A percentile compares a stretch with the other conserved stretches of the same genome.
phyloP scores from a whole-genome alignment of 179 eudicot genomes.

The Kewa caespitosa region DNA sequence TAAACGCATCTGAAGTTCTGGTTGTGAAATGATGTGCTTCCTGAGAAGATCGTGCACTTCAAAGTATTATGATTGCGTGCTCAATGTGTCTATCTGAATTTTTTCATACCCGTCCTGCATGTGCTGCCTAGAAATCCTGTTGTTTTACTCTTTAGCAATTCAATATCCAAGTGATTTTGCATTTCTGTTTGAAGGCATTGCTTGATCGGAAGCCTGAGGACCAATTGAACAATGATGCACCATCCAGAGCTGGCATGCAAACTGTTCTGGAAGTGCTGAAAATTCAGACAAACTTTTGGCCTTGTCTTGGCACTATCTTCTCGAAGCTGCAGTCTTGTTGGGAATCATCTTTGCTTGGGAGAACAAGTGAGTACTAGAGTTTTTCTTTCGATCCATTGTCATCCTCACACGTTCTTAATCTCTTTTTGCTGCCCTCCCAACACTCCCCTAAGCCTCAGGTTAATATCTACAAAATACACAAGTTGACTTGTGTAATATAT shows the following conservation, averaged over 20 bases:
- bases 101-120: no score
- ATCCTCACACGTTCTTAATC: neutral
- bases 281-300: slow-evolving; percentile 77
- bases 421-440: no score
- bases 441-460: no score
- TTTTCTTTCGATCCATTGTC: neutral
- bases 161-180: neutral
- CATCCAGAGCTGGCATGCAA: slow-evolving; percentile 63
- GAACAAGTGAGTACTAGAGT: slow-evolving; percentile 49
- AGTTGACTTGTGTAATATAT: no score
- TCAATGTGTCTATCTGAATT: no score
- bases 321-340: slow-evolving; percentile 52
- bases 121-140: no score
- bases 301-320: slow-evolving; percentile 42
- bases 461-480: no score
- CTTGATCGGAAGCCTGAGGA: slow-evolving; percentile 70
- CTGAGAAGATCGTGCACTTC: neutral
- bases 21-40: neutral
- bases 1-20: no score
- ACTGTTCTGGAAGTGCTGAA: slow-evolving; percentile 69
- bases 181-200: slow-evolving; percentile 50
- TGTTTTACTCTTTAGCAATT: neutral
- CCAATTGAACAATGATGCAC: slow-evolving; percentile 44
- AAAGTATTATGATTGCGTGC: neutral
- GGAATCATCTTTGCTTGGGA: slow-evolving; percentile 50